phyloP scores from a whole-genome alignment of 148 eudicot genomes.

The Spergularia bocconei region DNA sequence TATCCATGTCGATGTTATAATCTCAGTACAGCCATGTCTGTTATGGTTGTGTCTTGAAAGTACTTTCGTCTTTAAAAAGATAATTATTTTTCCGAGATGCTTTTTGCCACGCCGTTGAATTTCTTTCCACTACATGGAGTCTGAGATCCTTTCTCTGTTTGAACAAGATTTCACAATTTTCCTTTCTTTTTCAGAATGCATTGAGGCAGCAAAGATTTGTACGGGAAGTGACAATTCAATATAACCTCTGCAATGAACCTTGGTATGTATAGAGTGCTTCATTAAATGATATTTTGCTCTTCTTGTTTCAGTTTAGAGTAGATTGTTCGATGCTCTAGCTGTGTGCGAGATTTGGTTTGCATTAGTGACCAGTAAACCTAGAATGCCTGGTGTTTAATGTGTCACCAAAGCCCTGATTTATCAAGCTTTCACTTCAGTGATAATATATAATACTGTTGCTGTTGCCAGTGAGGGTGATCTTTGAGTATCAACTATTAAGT shows the following conservation, averaged over 20 bases:
- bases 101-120: neutral
- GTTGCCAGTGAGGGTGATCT: too few species aligned
- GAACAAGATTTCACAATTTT: neutral
- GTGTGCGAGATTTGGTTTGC: neutral
- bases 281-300: neutral
- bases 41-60: neutral
- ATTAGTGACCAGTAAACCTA: neutral
- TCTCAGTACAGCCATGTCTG: neutral
- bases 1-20: neutral
- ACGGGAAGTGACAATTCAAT: slow-evolving; percentile 90
- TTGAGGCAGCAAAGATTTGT: slow-evolving; percentile 93
- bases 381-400: neutral
- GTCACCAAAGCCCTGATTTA: slow-evolving; percentile 1
- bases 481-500: neutral
- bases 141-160: neutral
- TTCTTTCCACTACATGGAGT: neutral
- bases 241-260: slow-evolving; percentile 94
- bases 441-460: neutral
- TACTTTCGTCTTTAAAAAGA: neutral
- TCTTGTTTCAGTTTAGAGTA: neutral
- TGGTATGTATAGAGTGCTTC: slow-evolving; percentile 49
- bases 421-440: neutral
- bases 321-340: neutral
- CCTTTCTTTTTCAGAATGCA: slow-evolving; percentile 60
- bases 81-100: neutral